Evolutionary conservation across 106 monocot species (phyloP).

Genomic region (Alisma plantagoaquatica): DNA sequence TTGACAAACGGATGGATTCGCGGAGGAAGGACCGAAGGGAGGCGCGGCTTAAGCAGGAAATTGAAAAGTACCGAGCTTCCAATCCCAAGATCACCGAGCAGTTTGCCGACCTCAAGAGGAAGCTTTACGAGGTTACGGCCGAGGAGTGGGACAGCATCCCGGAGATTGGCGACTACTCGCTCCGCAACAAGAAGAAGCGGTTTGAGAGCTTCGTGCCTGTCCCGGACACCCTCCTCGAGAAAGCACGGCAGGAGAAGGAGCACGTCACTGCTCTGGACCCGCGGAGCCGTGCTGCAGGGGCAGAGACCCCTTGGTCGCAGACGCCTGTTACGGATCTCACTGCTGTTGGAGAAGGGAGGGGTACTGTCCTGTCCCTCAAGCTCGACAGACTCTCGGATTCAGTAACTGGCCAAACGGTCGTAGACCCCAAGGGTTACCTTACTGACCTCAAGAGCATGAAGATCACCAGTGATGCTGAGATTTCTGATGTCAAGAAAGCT

Average conservation of each 20-base stretch:
- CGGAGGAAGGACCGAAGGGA: slow-evolving; percentile 82
- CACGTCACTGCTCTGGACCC: slow-evolving; percentile 90
- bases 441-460: slow-evolving; percentile 99
- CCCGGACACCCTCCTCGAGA: slow-evolving; percentile 89
- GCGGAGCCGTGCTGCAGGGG: slow-evolving; percentile 76
- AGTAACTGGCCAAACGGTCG: slow-evolving; percentile 81
- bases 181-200: slow-evolving; percentile 93
- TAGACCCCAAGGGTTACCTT: slow-evolving; percentile 94
- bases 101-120: slow-evolving; percentile 91
- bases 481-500: slow-evolving; percentile 98
- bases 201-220: slow-evolving; percentile 98
- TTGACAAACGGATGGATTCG: slow-evolving; percentile 84
- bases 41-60: slow-evolving; percentile 88
- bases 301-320: slow-evolving; percentile 90
- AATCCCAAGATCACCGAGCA: slow-evolving; percentile 99
- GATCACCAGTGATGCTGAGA: slow-evolving; percentile 96
- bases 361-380: slow-evolving; percentile 87
- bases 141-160: slow-evolving; percentile 97
- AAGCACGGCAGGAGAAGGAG: slow-evolving; percentile 96
- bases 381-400: slow-evolving; percentile 93
- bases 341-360: slow-evolving; percentile 92
- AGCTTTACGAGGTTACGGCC: slow-evolving; percentile 53
- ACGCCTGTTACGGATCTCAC: slow-evolving; percentile 93
- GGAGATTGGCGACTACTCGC: slow-evolving; percentile 91
- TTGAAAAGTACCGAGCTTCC: slow-evolving; percentile 93